Percentiles rank a stretch among this genome's conserved stretches.
Conservation (phyloP, 2,329 filamentous ascomycete species). For the Huntiella bhutanensis region DNA sequence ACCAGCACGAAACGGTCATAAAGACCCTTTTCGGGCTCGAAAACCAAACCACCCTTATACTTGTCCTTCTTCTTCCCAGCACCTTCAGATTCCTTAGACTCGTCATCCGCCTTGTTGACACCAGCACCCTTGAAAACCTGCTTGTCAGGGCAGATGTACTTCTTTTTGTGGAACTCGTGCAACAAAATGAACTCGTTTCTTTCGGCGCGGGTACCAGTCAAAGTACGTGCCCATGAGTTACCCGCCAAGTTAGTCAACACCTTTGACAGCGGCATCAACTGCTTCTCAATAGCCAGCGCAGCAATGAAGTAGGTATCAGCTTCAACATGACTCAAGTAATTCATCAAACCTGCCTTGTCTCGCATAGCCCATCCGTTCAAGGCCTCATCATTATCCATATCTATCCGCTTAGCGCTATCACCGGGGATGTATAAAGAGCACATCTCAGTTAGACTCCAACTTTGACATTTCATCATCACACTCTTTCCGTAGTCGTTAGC, state of each 20-base stretch:
- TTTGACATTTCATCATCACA: conserved; percentile 90
- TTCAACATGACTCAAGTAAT: conserved; percentile 86
- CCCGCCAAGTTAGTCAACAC: conserved; percentile 90
- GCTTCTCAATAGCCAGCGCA: conserved; percentile 69
- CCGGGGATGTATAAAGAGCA: conserved; percentile 70
- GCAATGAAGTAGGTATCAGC: conserved; percentile 93
- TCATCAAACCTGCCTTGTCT: conserved; percentile 66
- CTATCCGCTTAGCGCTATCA: conserved; percentile 47
- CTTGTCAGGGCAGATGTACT: conserved; percentile 97
- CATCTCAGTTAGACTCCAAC: conserved; percentile 97
- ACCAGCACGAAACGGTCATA: conserved; percentile 98
- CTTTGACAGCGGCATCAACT: conserved; percentile 86
- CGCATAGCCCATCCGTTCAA: conserved; percentile 69
- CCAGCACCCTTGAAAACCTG: conserved; percentile 49
- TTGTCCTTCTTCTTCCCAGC: conserved; percentile 96
- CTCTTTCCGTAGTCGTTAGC: conserved; percentile 96
- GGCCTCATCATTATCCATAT: conserved; percentile 75
- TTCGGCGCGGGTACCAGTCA: conserved; percentile 89
- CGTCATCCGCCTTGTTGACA: conserved; percentile 7
- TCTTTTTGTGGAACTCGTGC: conserved; percentile 89
- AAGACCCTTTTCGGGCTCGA: conserved; percentile 90
- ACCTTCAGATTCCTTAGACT: conserved; percentile 37
- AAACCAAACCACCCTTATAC: conserved; percentile 94
- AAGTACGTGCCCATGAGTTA: conserved; percentile 92
- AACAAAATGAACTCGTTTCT: conserved; percentile 98